phyloP scores from a whole-genome alignment of 2,329 filamentous ascomycete species.

The Tolypocladium inflatum region DNA sequence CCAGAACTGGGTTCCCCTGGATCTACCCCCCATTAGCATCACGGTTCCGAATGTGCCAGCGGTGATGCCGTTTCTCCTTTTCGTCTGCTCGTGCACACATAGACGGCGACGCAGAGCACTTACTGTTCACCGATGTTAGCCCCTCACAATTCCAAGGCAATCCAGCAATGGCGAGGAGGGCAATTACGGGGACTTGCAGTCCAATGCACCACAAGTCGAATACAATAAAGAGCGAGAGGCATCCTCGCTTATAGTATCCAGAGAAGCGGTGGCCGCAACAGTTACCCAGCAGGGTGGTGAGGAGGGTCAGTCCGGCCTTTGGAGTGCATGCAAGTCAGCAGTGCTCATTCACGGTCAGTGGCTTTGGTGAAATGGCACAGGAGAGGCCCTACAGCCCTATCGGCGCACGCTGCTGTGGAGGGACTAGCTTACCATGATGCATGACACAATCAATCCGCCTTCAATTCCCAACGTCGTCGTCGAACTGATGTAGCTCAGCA shows the following conservation, averaged over 20 bases:
- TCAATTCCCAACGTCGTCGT: neutral
- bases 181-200: neutral
- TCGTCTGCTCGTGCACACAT: neutral
- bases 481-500: neutral
- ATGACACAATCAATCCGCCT: neutral
- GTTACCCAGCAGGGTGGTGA: neutral
- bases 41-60: neutral
- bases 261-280: neutral
- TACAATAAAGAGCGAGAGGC: neutral
- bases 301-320: neutral
- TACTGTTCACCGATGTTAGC: neutral
- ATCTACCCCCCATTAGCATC: neutral
- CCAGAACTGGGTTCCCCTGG: neutral
- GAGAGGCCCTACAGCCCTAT: neutral
- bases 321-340: neutral
- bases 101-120: neutral
- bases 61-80: neutral
- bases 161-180: neutral
- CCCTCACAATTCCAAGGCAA: neutral
- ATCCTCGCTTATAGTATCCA: neutral
- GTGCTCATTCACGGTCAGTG: neutral
- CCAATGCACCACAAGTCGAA: neutral
- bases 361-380: neutral
- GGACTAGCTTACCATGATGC: neutral
- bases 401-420: neutral